These are phyloP conservation scores for Halophytophthora polymorphica DNA, from an alignment of 352 stramenopile species.

Conservation along the genomic window DNA sequence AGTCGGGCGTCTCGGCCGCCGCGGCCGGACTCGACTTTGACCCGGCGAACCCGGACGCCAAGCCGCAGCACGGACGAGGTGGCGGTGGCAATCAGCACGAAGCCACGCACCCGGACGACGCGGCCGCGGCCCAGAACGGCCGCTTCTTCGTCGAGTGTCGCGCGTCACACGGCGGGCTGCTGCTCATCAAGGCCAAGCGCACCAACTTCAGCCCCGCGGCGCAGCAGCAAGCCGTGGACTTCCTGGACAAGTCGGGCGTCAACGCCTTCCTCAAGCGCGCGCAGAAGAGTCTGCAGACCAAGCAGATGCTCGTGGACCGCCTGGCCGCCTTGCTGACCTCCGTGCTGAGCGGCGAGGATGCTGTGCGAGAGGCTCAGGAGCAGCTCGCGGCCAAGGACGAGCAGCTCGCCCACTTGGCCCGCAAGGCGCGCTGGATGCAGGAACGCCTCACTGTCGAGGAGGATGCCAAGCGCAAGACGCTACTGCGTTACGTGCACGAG, in stretches of 20 bases:
- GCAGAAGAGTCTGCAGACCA: constrained; percentile 91
- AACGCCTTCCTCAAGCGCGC: constrained; percentile 94
- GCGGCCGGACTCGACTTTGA: constrained; percentile 13
- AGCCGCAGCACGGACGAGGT: constrained; percentile 12
- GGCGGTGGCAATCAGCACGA: constrained; percentile 32
- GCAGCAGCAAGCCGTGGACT: constrained; percentile 71
- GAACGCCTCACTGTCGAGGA: constrained; percentile 88
- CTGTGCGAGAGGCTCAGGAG: constrained; percentile 43
- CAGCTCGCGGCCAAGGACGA: constrained; percentile 61
- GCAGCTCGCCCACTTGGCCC: constrained; percentile 74
- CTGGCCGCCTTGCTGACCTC: constrained; percentile 81
- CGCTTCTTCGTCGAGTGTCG: constrained; percentile 88
- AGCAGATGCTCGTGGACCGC: constrained; percentile 90
- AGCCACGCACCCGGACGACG: constrained; percentile 54
- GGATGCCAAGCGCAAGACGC: constrained; percentile 94
- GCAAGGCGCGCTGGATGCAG: constrained; percentile 76
- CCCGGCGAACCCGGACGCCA: constrained; percentile 1
- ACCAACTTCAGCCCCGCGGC: constrained; percentile 57
- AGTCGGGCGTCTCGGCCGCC: constrained; percentile 31
- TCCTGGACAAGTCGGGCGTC: constrained; percentile 87
- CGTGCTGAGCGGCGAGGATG: constrained; percentile 76
- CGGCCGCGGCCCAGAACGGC: constrained; percentile 49
- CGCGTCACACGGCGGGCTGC: constrained; percentile 73
- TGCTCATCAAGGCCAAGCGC: constrained; percentile 91
- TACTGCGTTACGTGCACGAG: constrained; percentile 93